Evolutionary conservation across 345 rosid genomes (phyloP).

Genomic region (Angophora floribunda): DNA sequence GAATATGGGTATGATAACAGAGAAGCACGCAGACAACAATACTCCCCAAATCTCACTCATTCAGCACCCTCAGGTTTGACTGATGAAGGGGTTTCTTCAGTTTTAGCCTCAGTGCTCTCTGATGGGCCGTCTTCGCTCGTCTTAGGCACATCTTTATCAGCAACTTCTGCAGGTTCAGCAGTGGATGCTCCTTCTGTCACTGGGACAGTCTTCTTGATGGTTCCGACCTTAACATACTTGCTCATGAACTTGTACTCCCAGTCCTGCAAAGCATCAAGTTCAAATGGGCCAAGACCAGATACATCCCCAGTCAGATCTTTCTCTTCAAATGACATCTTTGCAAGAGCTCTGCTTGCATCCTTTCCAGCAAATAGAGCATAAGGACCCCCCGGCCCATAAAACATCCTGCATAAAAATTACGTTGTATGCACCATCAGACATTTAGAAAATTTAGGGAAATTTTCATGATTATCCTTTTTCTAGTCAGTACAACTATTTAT

Average conservation of each 20-base stretch:
- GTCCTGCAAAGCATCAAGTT: slow-evolving; percentile 94
- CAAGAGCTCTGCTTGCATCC: slow-evolving; percentile 98
- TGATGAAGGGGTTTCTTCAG: slow-evolving; percentile 8
- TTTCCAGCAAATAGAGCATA: slow-evolving; percentile 94
- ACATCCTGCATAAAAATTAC: slow-evolving; percentile 51
- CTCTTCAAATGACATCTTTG: slow-evolving; percentile 99
- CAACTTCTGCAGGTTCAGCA: slow-evolving; percentile 29
- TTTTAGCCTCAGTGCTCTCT: slow-evolving; percentile 2
- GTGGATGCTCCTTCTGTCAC: slow-evolving; percentile 34
- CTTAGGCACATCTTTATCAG: slow-evolving; percentile 27
- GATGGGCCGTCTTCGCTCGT: slow-evolving; percentile 37
- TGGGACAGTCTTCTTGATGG: slow-evolving; percentile 36
- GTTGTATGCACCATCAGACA: background rate
- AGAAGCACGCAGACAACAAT: background rate
- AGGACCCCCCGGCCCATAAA: slow-evolving; percentile 98
- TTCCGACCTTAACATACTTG: slow-evolving; percentile 90
- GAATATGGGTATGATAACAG: background rate
- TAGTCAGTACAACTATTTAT: background rate
- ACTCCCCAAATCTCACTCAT: background rate
- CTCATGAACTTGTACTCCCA: slow-evolving; percentile 99
- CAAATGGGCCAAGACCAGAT: slow-evolving; percentile 91
- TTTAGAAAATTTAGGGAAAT: background rate
- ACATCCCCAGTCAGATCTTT: slow-evolving; percentile 86
- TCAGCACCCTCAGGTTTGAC: background rate
- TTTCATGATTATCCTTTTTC: background rate